Conservation (phyloP, 208 protist genomes). For the Trypanosoma brucei region DNA sequence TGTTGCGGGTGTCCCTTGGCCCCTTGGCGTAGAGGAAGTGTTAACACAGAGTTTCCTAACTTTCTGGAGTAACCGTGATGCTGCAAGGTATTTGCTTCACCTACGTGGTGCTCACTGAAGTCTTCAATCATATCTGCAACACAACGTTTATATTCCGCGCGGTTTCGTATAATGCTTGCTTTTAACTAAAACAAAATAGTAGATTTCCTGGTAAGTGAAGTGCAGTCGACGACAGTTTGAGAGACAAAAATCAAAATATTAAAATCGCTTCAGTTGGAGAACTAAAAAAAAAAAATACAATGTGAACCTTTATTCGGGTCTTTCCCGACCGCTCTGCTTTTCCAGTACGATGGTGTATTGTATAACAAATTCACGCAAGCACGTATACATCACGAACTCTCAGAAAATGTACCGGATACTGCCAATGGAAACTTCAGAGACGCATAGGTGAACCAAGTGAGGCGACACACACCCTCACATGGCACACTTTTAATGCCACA, state of each 20-base stretch:
- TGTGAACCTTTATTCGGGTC: not conserved
- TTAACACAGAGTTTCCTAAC: slow-evolving; percentile 57
- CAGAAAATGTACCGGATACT: not conserved
- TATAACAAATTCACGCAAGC: not conserved
- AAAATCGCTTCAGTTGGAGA: not conserved
- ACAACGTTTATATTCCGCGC: not conserved
- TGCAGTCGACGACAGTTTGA: not conserved
- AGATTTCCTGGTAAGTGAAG: too few species aligned
- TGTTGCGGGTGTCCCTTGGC: slow-evolving; percentile 56
- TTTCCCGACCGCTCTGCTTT: not conserved
- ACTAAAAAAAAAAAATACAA: not conserved
- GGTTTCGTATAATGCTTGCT: slow-evolving; percentile 7
- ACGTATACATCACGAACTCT: not conserved
- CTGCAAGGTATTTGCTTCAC: not conserved
- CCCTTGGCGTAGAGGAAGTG: slow-evolving; percentile 56
- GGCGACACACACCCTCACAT: too few species aligned
- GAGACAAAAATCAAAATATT: not conserved
- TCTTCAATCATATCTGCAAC: slow-evolving; percentile 72
- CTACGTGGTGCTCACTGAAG: slow-evolving; percentile 56
- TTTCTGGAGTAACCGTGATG: slow-evolving; percentile 70
- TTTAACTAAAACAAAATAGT: not conserved
- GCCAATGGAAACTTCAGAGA: not conserved
- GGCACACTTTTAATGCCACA: too few species aligned
- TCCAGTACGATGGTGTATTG: too few species aligned
- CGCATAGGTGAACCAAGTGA: too few species aligned